These are phyloP conservation scores for Fragaria nilgerrensis DNA, from an alignment of 306 rosid species.

Conservation along the genomic window DNA sequence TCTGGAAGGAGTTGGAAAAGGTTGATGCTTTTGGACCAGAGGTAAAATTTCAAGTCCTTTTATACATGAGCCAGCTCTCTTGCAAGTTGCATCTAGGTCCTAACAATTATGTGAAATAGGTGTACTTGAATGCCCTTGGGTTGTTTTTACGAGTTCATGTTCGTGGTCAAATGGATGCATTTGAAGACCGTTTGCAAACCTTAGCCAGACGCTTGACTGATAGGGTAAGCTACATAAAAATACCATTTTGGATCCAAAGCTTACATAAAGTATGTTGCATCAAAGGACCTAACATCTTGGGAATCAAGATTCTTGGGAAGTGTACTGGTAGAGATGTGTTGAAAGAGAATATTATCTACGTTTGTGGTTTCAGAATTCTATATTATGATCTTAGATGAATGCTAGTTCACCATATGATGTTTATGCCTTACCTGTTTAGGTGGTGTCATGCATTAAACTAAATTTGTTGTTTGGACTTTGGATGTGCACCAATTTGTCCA, in stretches of 20 bases:
- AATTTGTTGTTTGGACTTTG: background rate
- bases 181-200: conserved; percentile 52
- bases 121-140: conserved; percentile 77
- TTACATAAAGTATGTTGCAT: background rate
- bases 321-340: background rate
- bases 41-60: conserved; percentile 35
- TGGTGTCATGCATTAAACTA: background rate
- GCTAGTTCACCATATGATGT: background rate
- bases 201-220: conserved; percentile 48
- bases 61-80: conserved; percentile 2
- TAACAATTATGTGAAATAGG: conserved; percentile 43
- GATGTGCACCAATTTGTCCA: conserved; percentile 24
- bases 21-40: conserved; percentile 48
- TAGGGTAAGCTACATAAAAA: conserved; percentile 50
- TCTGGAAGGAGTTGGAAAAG: conserved; percentile 87
- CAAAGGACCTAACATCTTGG: conserved; percentile 3
- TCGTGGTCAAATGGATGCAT: conserved; percentile 46
- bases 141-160: conserved; percentile 65
- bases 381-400: background rate
- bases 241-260: background rate
- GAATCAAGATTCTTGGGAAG: background rate
- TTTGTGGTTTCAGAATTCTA: background rate
- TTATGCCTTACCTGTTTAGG: background rate
- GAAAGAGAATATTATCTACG: background rate
- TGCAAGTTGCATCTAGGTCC: conserved; percentile 2